Conservation (phyloP, 345 rosid species). For the Eucalyptus globulus region DNA sequence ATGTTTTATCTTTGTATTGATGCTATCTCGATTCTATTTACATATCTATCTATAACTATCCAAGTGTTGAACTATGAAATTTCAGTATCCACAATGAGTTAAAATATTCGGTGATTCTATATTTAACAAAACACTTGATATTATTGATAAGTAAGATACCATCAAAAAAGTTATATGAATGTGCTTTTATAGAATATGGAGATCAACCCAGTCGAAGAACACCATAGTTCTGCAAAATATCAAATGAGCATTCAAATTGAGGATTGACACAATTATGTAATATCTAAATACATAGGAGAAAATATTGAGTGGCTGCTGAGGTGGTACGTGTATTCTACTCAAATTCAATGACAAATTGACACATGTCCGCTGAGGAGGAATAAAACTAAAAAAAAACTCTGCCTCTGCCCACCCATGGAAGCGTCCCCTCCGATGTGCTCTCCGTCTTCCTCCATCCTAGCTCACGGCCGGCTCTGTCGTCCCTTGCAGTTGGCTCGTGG, state of each 20-base stretch:
- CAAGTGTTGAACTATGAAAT: background rate
- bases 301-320: too few relatives aligned
- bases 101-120: background rate
- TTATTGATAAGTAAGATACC: background rate
- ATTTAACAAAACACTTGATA: too few relatives aligned
- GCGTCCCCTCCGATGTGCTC: too few relatives aligned
- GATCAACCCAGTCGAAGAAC: background rate
- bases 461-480: too few relatives aligned
- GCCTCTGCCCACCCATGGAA: background rate
- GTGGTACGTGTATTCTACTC: too few relatives aligned
- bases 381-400: too few relatives aligned
- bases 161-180: too few relatives aligned
- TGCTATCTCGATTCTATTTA: rapidly evolving
- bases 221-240: background rate
- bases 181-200: background rate
- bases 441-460: too few relatives aligned
- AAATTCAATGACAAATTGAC: too few relatives aligned
- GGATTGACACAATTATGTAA: background rate
- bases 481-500: too few relatives aligned
- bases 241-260: background rate
- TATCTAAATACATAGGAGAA: too few relatives aligned
- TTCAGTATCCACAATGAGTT: background rate
- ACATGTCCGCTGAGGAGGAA: too few relatives aligned
- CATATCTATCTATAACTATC: background rate
- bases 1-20: background rate